Evolutionary conservation across 2,329 filamentous ascomycete species (phyloP).

Genomic region (Diplodia scrobiculata): DNA sequence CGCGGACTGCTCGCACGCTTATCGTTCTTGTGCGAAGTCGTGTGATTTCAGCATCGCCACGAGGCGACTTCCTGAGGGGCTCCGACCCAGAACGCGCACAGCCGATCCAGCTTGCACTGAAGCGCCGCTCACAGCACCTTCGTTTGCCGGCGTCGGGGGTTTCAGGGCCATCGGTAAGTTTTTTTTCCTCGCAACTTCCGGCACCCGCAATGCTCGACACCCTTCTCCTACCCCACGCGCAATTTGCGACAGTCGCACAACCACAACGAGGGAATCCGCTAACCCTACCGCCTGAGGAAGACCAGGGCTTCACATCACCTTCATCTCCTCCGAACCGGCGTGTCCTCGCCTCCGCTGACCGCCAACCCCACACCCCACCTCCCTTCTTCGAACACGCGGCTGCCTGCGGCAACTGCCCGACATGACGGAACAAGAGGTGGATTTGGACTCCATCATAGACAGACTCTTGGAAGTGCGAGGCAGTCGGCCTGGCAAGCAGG

Average conservation of each 20-base stretch:
- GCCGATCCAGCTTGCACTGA: constrained; percentile 23
- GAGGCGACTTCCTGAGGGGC: constrained; percentile 45
- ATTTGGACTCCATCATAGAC: constrained; percentile 99
- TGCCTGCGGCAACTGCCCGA: constrained; percentile 46
- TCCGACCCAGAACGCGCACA: constrained; percentile 41
- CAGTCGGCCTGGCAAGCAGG: constrained; percentile 97
- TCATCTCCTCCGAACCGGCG: constrained; percentile 25
- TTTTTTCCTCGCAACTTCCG: constrained; percentile 19
- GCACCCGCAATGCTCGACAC: constrained; percentile 17
- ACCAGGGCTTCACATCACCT: constrained; percentile 29
- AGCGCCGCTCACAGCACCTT: constrained; percentile 26
- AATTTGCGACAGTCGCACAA: constrained; percentile 29
- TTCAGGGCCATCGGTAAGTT: constrained; percentile 26
- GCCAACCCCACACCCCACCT: constrained; percentile 23
- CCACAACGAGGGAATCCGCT: constrained; percentile 16
- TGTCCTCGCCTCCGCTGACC: constrained; percentile 26
- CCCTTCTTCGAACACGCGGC: constrained; percentile 20
- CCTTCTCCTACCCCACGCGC: constrained; percentile 27
- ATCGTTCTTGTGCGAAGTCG: constrained; percentile 38
- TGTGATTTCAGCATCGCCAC: constrained; percentile 41
- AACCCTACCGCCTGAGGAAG: constrained; percentile 13
- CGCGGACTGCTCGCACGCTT: constrained; percentile 34
- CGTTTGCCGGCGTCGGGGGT: constrained; percentile 28
- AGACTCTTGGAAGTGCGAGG: constrained; percentile 95
- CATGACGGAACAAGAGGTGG: constrained; percentile 87